These are phyloP conservation scores for Sporothrix luriei DNA, from an alignment of 2,329 filamentous ascomycete genomes.

Conservation along the genomic window DNA sequence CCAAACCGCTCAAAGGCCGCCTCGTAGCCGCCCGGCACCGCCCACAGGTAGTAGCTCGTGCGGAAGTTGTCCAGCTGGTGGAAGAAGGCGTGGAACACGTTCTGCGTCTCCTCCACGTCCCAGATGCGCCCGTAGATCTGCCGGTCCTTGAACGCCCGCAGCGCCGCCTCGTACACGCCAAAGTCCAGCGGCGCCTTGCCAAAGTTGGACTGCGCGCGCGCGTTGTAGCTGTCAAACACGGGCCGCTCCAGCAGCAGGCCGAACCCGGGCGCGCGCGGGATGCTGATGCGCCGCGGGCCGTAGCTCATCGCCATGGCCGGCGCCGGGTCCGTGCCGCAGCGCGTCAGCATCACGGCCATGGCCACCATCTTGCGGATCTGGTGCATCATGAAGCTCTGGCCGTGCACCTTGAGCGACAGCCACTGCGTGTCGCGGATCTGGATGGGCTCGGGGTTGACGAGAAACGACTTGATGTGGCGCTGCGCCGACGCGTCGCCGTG, in stretches of 20 bases:
- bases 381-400: conserved; percentile 99
- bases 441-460: conserved; percentile 73
- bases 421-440: conserved; percentile 91
- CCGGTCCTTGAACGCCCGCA: conserved; percentile 85
- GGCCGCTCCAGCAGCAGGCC: conserved; percentile 87
- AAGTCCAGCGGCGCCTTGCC: conserved; percentile 76
- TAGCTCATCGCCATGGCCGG: conserved; percentile 75
- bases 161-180: conserved; percentile 71
- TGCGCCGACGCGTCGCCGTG: conserved; percentile 81
- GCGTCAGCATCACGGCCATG: conserved; percentile 81
- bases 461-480: conserved; percentile 89
- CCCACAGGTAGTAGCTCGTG: conserved; percentile 72
- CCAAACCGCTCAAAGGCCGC: conserved; percentile 56
- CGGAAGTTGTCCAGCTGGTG: conserved; percentile 76
- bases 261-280: conserved; percentile 90
- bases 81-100: conserved; percentile 80
- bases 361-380: conserved; percentile 99
- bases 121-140: conserved; percentile 94
- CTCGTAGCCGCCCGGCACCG: conserved; percentile 68
- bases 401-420: conserved; percentile 93
- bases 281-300: conserved; percentile 70
- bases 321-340: conserved; percentile 76
- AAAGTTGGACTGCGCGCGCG: conserved; percentile 64
- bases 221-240: conserved; percentile 89
- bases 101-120: conserved; percentile 81